Evolutionary conservation across 2,329 filamentous ascomycete genomes (phyloP).

Genomic region (Neofusicoccum kwambonambiense): DNA sequence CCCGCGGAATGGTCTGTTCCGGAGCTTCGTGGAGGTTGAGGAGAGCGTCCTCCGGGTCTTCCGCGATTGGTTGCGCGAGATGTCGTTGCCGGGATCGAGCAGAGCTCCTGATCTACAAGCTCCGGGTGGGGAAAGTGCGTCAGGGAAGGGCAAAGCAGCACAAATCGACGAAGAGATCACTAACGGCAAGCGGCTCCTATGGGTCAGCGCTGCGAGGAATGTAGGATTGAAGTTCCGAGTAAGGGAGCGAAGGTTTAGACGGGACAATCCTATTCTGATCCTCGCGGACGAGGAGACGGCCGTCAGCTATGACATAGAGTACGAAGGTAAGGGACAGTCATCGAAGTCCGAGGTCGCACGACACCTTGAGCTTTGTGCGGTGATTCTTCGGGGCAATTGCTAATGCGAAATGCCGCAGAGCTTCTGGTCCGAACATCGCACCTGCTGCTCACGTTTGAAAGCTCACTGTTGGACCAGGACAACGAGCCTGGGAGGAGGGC

Average conservation of each 20-base stretch:
- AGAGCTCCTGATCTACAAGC: not conserved
- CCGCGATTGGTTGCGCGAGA: conserved; percentile 64
- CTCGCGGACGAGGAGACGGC: conserved; percentile 62
- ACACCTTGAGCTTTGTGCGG: not conserved
- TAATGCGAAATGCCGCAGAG: conserved; percentile 48
- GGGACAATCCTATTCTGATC: conserved; percentile 55
- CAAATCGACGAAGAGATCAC: conserved; percentile 16
- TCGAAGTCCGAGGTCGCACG: conserved; percentile 14
- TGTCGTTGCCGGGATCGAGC: not conserved
- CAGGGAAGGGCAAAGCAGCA: conserved; percentile 27
- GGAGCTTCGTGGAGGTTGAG: conserved; percentile 58
- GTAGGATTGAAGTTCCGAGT: conserved; percentile 71
- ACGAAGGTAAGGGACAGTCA: conserved; percentile 58
- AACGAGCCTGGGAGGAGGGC: conserved; percentile 61
- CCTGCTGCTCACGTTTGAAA: conserved; percentile 65
- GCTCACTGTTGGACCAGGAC: conserved; percentile 60
- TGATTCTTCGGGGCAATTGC: not conserved
- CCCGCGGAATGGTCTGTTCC: conserved; percentile 60
- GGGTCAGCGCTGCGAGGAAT: conserved; percentile 63
- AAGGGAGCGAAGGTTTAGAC: conserved; percentile 48
- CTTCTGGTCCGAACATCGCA: conserved; percentile 64
- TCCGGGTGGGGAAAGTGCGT: conserved; percentile 25
- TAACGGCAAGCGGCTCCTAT: conserved; percentile 55
- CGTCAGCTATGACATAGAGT: conserved; percentile 68
- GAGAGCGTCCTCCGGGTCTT: conserved; percentile 70